Base-by-base conservation (phyloP, 2,329 filamentous ascomycete species). In the Trichocomaceae sp. region DNA sequence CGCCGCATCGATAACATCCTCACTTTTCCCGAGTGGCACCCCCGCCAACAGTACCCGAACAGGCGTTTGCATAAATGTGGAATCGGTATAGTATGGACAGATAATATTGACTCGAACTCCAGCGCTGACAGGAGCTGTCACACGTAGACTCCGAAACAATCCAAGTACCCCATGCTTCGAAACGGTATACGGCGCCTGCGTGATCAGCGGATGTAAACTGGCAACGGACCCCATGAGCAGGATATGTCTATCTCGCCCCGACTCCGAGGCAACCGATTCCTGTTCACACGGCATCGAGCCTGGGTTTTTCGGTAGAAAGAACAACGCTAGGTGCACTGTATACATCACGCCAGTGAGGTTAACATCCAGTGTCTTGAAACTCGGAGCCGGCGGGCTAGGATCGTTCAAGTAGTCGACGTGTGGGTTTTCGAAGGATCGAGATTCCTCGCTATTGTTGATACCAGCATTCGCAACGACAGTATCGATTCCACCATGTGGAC, bases 111-210 rank as follows among this genome's bases (percentile, higher is more conserved):
- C 72, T 45, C 85, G 77, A 42, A 87, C 70, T 22, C 80, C 80
- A 42, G 76, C 69, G 7, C 68, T 60, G 52, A 76, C 74, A 2
- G 77, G 72, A 0, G 77, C 59, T 6, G 71, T 78, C 3, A 72
- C 66, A 15, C 84, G 76, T 46, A 88, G 69, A 5, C 76, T 74
- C 44, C 84, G 77, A 67, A 84, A 87, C 33, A 87, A 70, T 0
- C 84, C 85, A 10, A 85, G 74, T 0, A 88, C 78, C 19, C 77
- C 84, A 68, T 88, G 85, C 66, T 88, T 88, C 45, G 81, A 77
- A 31, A 79, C 75, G 22, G 76, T 75, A 66, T 88, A 88, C 55
- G 83, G 77, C 6, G 72, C 66, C 49, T 74, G 70, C 1, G 67
- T 64, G 1, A 71, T 63, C 20, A 78, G 67, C 2, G 73, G 72